Percentiles rank a stretch among this genome's conserved stretches.
Conservation (phyloP, 2,329 filamentous ascomycete species). For the Beauveria australis region DNA sequence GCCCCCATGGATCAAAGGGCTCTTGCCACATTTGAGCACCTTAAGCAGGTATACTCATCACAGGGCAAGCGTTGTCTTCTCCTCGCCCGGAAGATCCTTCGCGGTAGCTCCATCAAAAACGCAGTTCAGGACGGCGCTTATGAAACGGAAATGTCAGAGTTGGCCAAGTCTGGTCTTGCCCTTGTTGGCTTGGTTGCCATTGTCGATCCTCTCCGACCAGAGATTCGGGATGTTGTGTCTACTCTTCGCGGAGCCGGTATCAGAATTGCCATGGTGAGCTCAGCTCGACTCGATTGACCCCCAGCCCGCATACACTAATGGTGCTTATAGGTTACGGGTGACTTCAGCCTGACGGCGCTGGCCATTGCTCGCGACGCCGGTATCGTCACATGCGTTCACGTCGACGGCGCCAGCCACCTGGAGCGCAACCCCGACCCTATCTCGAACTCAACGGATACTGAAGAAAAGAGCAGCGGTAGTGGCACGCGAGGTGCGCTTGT, state of each 20-base stretch:
- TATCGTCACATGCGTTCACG: constrained; percentile 50
- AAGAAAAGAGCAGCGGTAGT: constrained; percentile 15
- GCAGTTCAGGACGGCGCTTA: constrained; percentile 33
- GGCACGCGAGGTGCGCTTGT: constrained; percentile 42
- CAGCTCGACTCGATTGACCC: background rate
- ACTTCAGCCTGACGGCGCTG: constrained; percentile 66
- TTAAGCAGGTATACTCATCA: constrained; percentile 62
- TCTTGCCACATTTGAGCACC: constrained; percentile 39
- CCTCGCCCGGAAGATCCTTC: constrained; percentile 52
- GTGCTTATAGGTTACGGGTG: constrained; percentile 56
- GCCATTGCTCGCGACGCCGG: constrained; percentile 66
- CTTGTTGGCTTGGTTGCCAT: constrained; percentile 70
- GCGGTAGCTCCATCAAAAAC: constrained; percentile 28
- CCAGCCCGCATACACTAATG: background rate
- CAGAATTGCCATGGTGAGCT: constrained; percentile 62
- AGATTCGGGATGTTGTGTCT: constrained; percentile 59
- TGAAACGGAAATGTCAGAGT: constrained; percentile 49
- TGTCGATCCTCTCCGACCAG: constrained; percentile 67
- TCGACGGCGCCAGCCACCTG: constrained; percentile 48
- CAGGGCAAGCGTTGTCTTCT: constrained; percentile 61
- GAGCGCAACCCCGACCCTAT: constrained; percentile 22
- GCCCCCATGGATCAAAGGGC: constrained; percentile 39
- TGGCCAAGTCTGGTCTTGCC: constrained; percentile 49
- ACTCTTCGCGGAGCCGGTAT: constrained; percentile 63
- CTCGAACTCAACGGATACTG: constrained; percentile 14